Conservation (phyloP, 2,329 filamentous ascomycete species). For the Fusarium cyanostomum region DNA sequence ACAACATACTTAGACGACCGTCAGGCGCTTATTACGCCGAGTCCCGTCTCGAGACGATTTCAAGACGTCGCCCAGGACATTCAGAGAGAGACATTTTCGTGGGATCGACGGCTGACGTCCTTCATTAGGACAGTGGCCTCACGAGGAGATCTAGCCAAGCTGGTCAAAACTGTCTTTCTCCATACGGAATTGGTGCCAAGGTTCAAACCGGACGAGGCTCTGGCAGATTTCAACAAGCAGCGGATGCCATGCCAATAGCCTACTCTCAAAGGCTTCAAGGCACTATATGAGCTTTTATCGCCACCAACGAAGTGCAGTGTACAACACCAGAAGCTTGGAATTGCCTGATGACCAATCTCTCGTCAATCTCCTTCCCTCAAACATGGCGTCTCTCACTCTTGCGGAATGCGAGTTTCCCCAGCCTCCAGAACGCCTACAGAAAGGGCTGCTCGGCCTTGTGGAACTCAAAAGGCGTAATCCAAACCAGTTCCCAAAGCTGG, state of each 20-base stretch:
- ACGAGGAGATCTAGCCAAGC: slow-evolving; percentile 12
- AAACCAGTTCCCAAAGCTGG: not conserved
- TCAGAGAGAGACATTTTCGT: not conserved
- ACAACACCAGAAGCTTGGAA: not conserved
- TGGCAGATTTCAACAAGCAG: not conserved
- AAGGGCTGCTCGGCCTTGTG: slow-evolving; percentile 3
- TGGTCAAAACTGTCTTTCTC: slow-evolving; percentile 4
- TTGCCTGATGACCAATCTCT: slow-evolving; percentile 9
- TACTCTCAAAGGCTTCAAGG: slow-evolving; percentile 9
- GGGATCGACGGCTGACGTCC: not conserved
- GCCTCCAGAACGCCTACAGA: not conserved
- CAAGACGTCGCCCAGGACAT: slow-evolving; percentile 6
- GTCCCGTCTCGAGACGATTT: slow-evolving; percentile 21
- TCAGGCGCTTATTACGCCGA: slow-evolving; percentile 7
- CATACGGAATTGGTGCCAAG: not conserved
- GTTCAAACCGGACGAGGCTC: not conserved
- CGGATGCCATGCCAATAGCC: not conserved
- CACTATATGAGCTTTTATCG: slow-evolving; percentile 21
- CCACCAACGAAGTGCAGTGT: slow-evolving; percentile 2
- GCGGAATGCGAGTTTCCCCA: not conserved
- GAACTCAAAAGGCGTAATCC: not conserved
- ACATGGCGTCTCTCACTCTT: slow-evolving; percentile 12
- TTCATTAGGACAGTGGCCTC: slow-evolving; percentile 14
- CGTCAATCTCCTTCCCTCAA: not conserved
- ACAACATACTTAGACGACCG: slow-evolving; percentile 1